A percentile compares a stretch with the other conserved stretches of the same genome.
These are phyloP conservation scores for Populus hybrid DNA, from an alignment of 441 rosid species.

Conservation along the genomic window DNA sequence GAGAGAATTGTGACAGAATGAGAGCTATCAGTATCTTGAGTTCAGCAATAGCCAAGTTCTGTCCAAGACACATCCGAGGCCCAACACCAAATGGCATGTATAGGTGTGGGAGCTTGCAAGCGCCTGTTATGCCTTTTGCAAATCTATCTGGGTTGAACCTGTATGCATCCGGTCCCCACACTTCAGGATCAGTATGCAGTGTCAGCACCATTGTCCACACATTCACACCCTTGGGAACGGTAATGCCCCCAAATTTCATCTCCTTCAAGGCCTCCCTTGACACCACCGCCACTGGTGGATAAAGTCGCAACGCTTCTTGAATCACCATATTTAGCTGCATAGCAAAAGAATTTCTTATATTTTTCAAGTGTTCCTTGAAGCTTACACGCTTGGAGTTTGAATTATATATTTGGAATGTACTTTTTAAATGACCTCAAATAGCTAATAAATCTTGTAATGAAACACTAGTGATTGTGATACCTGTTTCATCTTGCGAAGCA, in stretches of 20 bases:
- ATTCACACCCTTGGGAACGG: conserved; percentile 53
- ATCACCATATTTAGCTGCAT: conserved; percentile 69
- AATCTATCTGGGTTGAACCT: conserved; percentile 58
- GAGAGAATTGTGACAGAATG: conserved; percentile 46
- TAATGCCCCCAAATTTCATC: conserved; percentile 43
- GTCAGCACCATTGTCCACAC: conserved; percentile 50
- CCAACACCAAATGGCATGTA: conserved; percentile 71
- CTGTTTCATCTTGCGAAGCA: conserved; percentile 50
- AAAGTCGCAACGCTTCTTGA: conserved; percentile 61
- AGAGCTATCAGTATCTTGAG: conserved; percentile 53
- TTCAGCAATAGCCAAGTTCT: conserved; percentile 66
- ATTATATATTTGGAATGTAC: neutral
- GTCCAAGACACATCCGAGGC: conserved; percentile 60
- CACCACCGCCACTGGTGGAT: conserved; percentile 65
- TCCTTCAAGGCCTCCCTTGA: conserved; percentile 73
- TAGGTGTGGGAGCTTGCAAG: conserved; percentile 54
- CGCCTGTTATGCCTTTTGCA: conserved; percentile 54
- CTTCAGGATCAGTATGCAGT: conserved; percentile 56
- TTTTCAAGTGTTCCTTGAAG: neutral
- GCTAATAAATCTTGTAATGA: too few species aligned
- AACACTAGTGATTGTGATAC: conserved; percentile 18
- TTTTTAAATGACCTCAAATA: neutral
- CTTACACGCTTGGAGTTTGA: neutral
- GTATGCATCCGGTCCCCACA: conserved; percentile 64
- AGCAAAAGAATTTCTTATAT: neutral